Conservation (phyloP, 2,329 filamentous ascomycete genomes). For the Neopestalotiopsis rosae region DNA sequence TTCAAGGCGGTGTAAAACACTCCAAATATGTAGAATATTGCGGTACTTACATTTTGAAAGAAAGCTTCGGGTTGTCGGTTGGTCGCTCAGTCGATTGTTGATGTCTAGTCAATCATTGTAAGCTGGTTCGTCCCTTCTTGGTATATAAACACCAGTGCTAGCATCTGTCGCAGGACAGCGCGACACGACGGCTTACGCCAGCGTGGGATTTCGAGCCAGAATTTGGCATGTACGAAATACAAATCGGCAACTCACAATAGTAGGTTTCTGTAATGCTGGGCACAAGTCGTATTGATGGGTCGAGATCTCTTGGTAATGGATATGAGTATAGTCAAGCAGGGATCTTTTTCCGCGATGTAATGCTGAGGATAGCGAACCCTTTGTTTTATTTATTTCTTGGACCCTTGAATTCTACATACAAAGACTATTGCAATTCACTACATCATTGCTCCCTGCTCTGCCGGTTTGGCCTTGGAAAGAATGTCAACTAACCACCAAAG, state of each 20-base stretch:
- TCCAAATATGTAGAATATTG: neutral
- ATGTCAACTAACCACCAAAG: neutral
- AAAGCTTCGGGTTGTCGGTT: neutral
- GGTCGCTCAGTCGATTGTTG: neutral
- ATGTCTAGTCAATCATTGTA: neutral
- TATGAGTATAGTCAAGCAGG: neutral
- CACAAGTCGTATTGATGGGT: neutral
- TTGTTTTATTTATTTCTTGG: neutral
- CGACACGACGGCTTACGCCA: neutral
- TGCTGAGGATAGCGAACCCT: neutral
- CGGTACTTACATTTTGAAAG: constrained; percentile 6
- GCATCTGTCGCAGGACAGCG: neutral
- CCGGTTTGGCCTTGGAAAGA: neutral
- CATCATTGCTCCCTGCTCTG: neutral
- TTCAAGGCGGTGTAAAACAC: neutral
- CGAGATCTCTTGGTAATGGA: neutral
- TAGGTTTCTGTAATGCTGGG: neutral
- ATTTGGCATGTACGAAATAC: neutral
- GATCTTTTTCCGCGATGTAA: neutral
- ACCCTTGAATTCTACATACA: neutral
- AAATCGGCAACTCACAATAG: neutral
- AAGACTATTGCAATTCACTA: neutral
- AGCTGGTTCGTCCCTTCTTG: constrained; percentile 1
- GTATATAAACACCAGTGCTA: neutral
- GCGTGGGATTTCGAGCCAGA: neutral